phyloP scores from a whole-genome alignment of 106 monocot genomes.

The Allium fistulosum region DNA sequence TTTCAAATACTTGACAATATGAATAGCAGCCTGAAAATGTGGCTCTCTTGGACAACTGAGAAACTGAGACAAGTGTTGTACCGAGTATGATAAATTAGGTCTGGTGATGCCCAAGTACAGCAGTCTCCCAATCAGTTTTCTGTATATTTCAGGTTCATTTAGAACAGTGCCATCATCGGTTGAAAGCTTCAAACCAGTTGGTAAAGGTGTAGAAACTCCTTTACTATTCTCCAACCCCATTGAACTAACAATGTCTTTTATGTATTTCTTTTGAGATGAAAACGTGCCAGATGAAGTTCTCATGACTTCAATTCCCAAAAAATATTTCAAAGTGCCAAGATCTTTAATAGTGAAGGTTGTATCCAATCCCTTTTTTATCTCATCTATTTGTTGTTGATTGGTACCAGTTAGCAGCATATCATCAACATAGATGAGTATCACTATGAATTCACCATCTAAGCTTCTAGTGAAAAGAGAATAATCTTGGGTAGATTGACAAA shows the following conservation, averaged over 20 bases:
- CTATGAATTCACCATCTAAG: background rate
- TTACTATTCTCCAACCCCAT: background rate
- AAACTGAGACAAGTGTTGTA: background rate
- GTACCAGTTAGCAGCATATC: background rate
- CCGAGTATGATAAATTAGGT: background rate
- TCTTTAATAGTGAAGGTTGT: background rate
- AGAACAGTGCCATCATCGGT: too few relatives aligned
- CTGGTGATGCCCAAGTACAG: background rate
- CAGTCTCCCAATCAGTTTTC: background rate
- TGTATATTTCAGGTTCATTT: background rate
- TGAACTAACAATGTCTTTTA: background rate
- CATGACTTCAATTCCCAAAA: background rate
- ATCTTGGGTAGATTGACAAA: background rate
- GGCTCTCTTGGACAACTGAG: background rate
- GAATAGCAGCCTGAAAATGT: background rate
- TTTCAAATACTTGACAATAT: background rate
- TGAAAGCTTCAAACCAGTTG: background rate
- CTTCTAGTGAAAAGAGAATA: background rate
- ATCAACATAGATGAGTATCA: background rate
- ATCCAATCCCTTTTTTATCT: background rate
- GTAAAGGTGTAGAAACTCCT: background rate
- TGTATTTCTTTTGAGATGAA: background rate
- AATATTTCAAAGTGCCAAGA: background rate
- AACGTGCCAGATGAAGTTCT: background rate
- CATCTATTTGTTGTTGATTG: background rate